Base-by-base conservation (phyloP, 2,329 filamentous ascomycete species). In the Escovopsis weberi region DNA sequence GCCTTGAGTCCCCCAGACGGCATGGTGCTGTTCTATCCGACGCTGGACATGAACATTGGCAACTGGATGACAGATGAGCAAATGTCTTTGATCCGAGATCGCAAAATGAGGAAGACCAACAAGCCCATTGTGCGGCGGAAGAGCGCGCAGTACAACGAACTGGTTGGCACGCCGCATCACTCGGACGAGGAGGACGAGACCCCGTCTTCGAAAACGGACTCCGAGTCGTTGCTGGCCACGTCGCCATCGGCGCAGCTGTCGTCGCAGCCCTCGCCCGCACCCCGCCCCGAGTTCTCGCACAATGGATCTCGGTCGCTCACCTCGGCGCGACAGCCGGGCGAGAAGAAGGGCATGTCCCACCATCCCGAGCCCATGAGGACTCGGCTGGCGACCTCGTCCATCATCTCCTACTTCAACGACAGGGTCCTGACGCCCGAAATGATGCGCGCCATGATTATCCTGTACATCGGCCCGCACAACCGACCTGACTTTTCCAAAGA, bases 41-140 rank as follows among this genome's bases (percentile, higher is more conserved):
- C 82, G 0, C 66, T 98, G 45, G 91, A 96, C 55, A 87, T 96
- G 83, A 95, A 94, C 55, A 96, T 96, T 50, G 86, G 86, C 33
- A 95, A 88, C 60, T 98, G 91, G 91, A 96, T 98, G 88, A 88
- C 85, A 1, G 89, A 96, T 53, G 89, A 96, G 59, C 88, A 98
- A 58, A 94, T 96, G 85, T 78, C 85, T 0, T 66, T 98, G 47
- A 94, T 98, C 48, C 80, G 86, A 50, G 88, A 94, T 48, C 78
- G 86, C 10, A 75, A 78, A 45, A 79, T 80, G 57, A 75, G 86
- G 23, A 80, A 80, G 51, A 86, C 80, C 1, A 94, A 95, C 55
- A 73, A 74, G 44, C 74, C 77, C 26, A 82, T 96, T 43, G 67
- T 95, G 10, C 74, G 81, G 33, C 75, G 85, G 45, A 96, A 98